These are phyloP conservation scores for Serendipita sp. DNA, from an alignment of 768 basidiomycete species.

Conservation along the genomic window DNA sequence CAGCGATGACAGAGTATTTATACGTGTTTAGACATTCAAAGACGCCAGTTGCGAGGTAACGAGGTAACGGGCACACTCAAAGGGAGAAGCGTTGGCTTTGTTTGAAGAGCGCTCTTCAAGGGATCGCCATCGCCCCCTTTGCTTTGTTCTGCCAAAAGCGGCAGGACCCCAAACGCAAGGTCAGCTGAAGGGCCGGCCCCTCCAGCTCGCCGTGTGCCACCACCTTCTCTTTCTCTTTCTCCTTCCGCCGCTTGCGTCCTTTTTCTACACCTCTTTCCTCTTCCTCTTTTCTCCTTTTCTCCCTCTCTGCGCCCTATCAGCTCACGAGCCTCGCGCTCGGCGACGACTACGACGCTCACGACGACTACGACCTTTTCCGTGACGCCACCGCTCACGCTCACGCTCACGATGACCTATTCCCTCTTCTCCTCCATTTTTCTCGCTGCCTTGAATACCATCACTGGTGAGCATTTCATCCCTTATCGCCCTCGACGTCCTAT, in stretches of 20 bases:
- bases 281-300: constrained; percentile 3
- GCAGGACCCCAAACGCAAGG: not conserved
- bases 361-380: too few species aligned
- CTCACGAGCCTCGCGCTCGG: not conserved
- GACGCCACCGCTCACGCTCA: not conserved
- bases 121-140: not conserved
- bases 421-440: not conserved
- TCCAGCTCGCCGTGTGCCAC: not conserved
- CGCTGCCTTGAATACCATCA: not conserved
- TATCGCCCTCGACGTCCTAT: not conserved
- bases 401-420: not conserved
- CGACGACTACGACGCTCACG: not conserved
- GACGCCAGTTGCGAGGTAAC: too few species aligned
- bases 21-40: too few species aligned
- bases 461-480: not conserved
- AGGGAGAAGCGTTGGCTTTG: too few species aligned
- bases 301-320: not conserved
- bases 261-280: not conserved
- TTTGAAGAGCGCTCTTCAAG: too few species aligned
- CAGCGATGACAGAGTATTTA: too few species aligned
- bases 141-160: not conserved
- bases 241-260: not conserved
- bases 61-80: too few species aligned
- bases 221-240: not conserved
- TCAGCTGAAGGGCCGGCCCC: not conserved